phyloP scores from a whole-genome alignment of 2,329 filamentous ascomycete species.

The Talaromyces islandicus region DNA sequence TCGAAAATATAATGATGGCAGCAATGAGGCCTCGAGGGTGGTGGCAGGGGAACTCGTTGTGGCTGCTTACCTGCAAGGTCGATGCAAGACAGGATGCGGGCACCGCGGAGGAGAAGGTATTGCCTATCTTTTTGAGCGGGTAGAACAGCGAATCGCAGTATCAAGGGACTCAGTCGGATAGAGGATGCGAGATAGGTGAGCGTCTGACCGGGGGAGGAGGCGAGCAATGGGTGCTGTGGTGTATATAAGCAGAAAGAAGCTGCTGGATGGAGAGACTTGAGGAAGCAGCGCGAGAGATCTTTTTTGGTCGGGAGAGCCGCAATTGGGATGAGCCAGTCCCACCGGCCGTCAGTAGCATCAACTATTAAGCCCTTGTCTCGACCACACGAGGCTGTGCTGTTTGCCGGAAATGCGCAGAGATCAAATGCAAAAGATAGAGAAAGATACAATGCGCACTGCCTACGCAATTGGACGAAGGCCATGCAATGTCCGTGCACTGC shows the following conservation, averaged over 20 bases:
- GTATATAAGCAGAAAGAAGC: not conserved
- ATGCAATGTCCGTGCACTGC: not conserved
- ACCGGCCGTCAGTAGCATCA: not conserved
- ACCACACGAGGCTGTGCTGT: not conserved
- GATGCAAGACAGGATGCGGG: not conserved
- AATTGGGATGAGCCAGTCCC: constrained; percentile 1
- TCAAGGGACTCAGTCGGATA: not conserved
- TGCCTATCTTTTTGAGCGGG: not conserved
- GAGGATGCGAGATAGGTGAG: not conserved
- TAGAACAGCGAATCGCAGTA: not conserved
- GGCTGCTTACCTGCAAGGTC: not conserved
- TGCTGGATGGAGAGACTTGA: not conserved
- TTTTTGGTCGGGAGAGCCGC: constrained; percentile 1
- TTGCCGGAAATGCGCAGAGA: not conserved
- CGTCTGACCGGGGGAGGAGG: not conserved
- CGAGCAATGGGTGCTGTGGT: not conserved
- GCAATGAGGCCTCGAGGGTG: not conserved
- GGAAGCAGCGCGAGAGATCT: not conserved
- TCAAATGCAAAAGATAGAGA: not conserved
- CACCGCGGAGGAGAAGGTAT: not conserved
- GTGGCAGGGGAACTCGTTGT: not conserved
- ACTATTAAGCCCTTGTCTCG: not conserved
- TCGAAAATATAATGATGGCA: not conserved
- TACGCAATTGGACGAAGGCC: not conserved
- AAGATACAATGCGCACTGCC: not conserved